phyloP scores from a whole-genome alignment of 1,284 basidiomycete species.

The Puccinia triticina region DNA sequence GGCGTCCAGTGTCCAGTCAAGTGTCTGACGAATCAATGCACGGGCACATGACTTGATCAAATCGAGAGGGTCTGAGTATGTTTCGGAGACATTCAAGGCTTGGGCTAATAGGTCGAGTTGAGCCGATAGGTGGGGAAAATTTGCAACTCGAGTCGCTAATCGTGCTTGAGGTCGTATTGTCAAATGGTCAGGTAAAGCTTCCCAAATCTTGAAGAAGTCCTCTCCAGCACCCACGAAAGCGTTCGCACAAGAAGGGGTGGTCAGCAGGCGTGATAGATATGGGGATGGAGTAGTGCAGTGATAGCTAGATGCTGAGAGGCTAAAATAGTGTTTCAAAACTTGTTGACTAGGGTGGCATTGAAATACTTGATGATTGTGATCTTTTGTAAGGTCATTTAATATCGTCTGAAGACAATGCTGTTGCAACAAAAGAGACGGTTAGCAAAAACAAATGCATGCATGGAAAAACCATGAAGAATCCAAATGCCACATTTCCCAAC shows the following conservation, averaged over 20 bases:
- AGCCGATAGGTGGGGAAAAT: background rate
- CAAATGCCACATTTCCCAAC: background rate
- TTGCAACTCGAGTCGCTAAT: background rate
- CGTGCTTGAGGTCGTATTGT: background rate
- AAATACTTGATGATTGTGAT: background rate
- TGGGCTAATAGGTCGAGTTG: constrained; percentile 1
- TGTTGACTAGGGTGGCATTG: constrained; percentile 10
- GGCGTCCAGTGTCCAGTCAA: constrained; percentile 23
- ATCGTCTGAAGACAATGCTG: constrained; percentile 22
- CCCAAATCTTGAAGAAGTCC: constrained; percentile 23
- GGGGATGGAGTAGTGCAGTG: constrained; percentile 10
- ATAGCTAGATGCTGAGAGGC: constrained; percentile 3
- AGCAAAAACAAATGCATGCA: background rate
- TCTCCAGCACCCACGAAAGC: background rate
- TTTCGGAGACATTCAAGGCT: constrained; percentile 9
- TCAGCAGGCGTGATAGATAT: constrained; percentile 22
- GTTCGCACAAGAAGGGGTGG: background rate
- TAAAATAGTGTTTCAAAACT: constrained; percentile 25
- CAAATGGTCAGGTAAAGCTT: background rate
- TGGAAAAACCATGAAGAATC: background rate
- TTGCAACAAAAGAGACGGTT: background rate
- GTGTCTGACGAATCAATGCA: constrained; percentile 6
- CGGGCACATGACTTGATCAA: constrained; percentile 6
- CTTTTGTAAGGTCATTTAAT: background rate
- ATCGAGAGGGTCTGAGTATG: constrained; percentile 13